These are phyloP conservation scores for Clarireedia paspali DNA, from an alignment of 2,329 filamentous ascomycete genomes.

Conservation along the genomic window DNA sequence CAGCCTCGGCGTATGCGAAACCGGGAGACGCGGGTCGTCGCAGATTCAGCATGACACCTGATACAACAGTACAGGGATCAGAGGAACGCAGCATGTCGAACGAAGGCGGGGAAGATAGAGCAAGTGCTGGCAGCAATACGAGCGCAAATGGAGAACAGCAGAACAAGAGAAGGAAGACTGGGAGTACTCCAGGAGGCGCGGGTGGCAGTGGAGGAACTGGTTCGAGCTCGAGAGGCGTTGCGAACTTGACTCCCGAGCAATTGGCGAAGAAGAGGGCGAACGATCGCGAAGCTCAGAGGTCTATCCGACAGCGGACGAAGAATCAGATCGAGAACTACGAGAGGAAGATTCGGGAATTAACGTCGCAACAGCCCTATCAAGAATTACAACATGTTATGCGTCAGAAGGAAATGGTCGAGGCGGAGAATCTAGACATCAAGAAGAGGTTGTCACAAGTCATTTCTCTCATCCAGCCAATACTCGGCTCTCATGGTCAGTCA, in stretches of 20 bases:
- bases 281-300: slow-evolving; percentile 82
- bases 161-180: slow-evolving; percentile 33
- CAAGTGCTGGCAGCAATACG: not conserved
- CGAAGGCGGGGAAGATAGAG: not conserved
- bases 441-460: slow-evolving; percentile 58
- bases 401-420: slow-evolving; percentile 69
- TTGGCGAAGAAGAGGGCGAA: slow-evolving; percentile 86
- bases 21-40: slow-evolving; percentile 12
- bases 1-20: slow-evolving; percentile 11
- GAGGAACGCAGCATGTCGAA: not conserved
- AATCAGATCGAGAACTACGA: slow-evolving; percentile 78
- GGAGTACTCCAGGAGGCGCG: not conserved
- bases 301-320: slow-evolving; percentile 80
- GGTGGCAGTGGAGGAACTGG: not conserved
- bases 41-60: slow-evolving; percentile 17
- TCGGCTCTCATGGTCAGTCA: slow-evolving; percentile 31
- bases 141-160: slow-evolving; percentile 9
- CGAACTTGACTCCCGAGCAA: slow-evolving; percentile 81
- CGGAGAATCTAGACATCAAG: slow-evolving; percentile 74
- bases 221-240: slow-evolving; percentile 66
- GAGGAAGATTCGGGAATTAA: slow-evolving; percentile 65
- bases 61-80: slow-evolving; percentile 4
- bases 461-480: slow-evolving; percentile 53
- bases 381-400: slow-evolving; percentile 70
- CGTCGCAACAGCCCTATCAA: slow-evolving; percentile 70